phyloP scores from a whole-genome alignment of 2,329 filamentous ascomycete species.

The Nakataea oryzae region DNA sequence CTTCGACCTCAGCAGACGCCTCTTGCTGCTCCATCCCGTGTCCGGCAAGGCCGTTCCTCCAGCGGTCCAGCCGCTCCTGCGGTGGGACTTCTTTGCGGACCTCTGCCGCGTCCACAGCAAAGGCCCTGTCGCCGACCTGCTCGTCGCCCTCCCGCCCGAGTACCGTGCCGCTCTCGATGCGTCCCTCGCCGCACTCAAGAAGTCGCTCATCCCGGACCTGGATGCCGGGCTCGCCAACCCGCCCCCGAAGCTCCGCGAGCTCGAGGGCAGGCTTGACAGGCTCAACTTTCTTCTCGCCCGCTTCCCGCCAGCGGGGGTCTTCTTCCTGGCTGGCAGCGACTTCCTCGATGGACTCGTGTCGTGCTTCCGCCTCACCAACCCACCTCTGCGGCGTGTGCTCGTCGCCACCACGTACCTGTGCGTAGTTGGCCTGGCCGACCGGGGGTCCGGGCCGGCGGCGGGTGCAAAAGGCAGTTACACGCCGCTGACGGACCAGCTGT shows the following conservation, averaged over 20 bases:
- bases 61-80: slow-evolving; percentile 30
- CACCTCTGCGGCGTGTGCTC: slow-evolving; percentile 54
- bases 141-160: slow-evolving; percentile 37
- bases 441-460: slow-evolving; percentile 10
- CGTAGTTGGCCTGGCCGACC: slow-evolving; percentile 58
- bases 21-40: slow-evolving; percentile 26
- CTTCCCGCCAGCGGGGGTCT: slow-evolving; percentile 43
- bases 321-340: slow-evolving; percentile 77
- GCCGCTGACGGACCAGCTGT: slow-evolving; percentile 72
- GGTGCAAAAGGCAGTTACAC: slow-evolving; percentile 56
- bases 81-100: slow-evolving; percentile 59
- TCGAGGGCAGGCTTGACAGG: slow-evolving; percentile 43
- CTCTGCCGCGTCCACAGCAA: slow-evolving; percentile 57
- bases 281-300: slow-evolving; percentile 55
- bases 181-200: slow-evolving; percentile 50
- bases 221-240: slow-evolving; percentile 42
- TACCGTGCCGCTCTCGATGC: slow-evolving; percentile 39
- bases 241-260: slow-evolving; percentile 37
- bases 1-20: slow-evolving; percentile 53
- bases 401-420: slow-evolving; percentile 68
- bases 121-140: slow-evolving; percentile 43
- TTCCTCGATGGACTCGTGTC: slow-evolving; percentile 67
- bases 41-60: neutral
- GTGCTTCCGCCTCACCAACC: slow-evolving; percentile 55
- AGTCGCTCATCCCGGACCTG: slow-evolving; percentile 48